A percentile compares a stretch with the other conserved stretches of the same genome.
Conservation (phyloP, 306 rosid species). For the Oxytropis ochrocephala region DNA sequence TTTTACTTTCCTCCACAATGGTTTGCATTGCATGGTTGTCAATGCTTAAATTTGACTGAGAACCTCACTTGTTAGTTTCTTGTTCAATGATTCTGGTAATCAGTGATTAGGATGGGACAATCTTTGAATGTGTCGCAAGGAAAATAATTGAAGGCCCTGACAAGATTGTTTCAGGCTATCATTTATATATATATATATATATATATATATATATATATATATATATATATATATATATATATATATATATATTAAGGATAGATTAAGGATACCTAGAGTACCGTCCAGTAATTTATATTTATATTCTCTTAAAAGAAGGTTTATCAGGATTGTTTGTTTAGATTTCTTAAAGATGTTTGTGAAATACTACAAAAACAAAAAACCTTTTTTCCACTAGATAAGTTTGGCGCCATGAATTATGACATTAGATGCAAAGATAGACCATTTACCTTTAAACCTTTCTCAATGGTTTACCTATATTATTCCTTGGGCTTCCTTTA, state of each 20-base stretch:
- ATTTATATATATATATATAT: no score
- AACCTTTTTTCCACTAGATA: no score
- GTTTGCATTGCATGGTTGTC: not conserved
- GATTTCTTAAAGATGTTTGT: not conserved
- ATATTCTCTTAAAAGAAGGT: not conserved
- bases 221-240: no score
- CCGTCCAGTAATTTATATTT: not conserved
- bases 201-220: no score
- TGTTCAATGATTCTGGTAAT: not conserved
- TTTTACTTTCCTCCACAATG: not conserved
- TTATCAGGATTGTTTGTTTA: not conserved
- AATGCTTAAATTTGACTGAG: not conserved
- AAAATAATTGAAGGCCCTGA: not conserved
- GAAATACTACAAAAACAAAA: not conserved
- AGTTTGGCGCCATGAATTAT: no score
- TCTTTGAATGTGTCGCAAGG: not conserved
- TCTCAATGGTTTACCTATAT: no score
- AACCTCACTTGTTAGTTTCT: constrained; percentile 13
- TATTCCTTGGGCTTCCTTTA: no score
- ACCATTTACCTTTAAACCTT: no score
- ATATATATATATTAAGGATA: no score
- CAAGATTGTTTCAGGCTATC: no score
- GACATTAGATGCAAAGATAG: no score
- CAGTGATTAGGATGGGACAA: not conserved
- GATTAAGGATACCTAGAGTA: no score